Base-by-base conservation (phyloP, 2,329 filamentous ascomycete genomes). In the Aaosphaeria pasadenensis region DNA sequence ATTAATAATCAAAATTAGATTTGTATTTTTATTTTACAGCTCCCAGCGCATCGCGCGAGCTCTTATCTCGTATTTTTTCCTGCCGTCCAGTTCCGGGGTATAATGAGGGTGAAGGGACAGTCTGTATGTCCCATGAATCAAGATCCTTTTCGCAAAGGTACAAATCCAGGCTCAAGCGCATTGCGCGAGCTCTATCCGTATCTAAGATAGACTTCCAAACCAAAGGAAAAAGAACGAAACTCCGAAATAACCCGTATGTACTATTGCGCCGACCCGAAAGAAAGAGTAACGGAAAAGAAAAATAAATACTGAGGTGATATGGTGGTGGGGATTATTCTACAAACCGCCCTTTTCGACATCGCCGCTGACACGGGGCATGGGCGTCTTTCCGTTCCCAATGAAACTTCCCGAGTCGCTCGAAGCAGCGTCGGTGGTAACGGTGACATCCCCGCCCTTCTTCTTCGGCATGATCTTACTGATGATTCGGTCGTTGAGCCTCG, bases 281-380 rank as follows among this genome's bases (percentile, higher is more conserved):
- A 36, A 9, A 4, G 4, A 36, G 17, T 24, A 24, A 24, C 17
- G 17, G 17, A 24, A 24, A 24, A 24, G 17, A 24, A 24, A 24
- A 24, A 24, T 24, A 24, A 24, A 24, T 3, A 24, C 17, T 24
- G 17, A 24, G 17, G 17, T 24, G 17, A 24, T 24, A 24, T 24
- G 17, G 17, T 3, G 33, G 17, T 33, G 17, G 17, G 3, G 17
- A 24, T 24, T 33, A n/a, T 6, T 33, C 38, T 52, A 54, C 47
- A 59, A 31, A 5, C 50, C 44, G 9, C 50, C 50, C 43, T 59
- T 59, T 43, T 59, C 58, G 11, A 42, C 47, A 47, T 58, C 55
- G 1, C 47, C 48, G 28, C 30, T 46, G 1, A 47, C 44, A 5
- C 40, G 44, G 13, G 54, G 38, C 11, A 51, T 51, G 4, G 57